phyloP scores from a whole-genome alignment of 1,139 yeast genomes.

The Lodderomyces elongisporus region DNA sequence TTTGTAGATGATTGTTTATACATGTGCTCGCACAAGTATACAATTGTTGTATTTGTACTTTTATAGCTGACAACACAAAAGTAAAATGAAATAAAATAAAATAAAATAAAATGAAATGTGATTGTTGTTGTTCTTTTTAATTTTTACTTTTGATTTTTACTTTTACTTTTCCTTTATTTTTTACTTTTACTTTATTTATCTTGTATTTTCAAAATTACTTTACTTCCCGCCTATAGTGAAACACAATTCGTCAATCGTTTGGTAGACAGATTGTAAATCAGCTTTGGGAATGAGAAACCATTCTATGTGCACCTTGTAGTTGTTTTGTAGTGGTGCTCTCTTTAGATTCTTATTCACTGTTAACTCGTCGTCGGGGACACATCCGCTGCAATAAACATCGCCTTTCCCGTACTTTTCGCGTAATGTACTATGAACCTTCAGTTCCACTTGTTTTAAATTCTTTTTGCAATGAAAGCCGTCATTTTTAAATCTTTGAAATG shows the following conservation, averaged over 20 bases:
- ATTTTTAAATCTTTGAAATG: constrained; percentile 10
- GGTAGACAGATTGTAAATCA: constrained; percentile 34
- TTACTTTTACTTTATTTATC: background rate
- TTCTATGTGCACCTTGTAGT: constrained; percentile 45
- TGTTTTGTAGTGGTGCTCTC: constrained; percentile 8
- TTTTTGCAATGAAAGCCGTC: constrained; percentile 31
- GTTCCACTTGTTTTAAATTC: constrained; percentile 34
- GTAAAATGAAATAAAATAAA: background rate
- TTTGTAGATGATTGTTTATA: too few relatives aligned
- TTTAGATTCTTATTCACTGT: constrained; percentile 2
- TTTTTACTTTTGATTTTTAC: background rate
- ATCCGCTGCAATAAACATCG: constrained; percentile 37
- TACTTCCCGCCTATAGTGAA: constrained; percentile 1
- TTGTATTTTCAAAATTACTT: too few relatives aligned
- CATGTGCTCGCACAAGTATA: too few relatives aligned
- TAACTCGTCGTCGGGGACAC: constrained; percentile 14
- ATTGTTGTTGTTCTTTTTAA: background rate
- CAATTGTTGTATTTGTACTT: constrained; percentile 2
- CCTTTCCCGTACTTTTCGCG: constrained; percentile 40
- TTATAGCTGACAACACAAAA: background rate
- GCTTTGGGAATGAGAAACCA: constrained; percentile 54
- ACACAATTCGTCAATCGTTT: constrained; percentile 33
- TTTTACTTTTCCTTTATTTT: background rate
- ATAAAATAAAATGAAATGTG: background rate
- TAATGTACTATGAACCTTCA: constrained; percentile 34